Evolutionary conservation across 495 filamentous ascomycete genomes (phyloP).

Genomic region (Talaromyces wortmannii): DNA sequence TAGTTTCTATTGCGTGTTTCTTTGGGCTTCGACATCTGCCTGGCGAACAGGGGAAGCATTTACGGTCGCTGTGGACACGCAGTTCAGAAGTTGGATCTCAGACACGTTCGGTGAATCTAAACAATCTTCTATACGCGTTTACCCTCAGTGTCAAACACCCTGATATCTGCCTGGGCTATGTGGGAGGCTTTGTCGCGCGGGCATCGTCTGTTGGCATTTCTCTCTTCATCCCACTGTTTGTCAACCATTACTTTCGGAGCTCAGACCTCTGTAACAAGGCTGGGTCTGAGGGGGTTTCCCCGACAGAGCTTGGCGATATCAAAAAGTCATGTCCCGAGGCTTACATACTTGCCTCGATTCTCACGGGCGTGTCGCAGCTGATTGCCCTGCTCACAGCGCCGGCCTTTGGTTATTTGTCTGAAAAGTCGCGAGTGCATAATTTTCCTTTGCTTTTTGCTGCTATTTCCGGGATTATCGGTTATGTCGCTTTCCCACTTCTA

Average conservation of each 20-base stretch:
- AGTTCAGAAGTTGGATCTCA: background rate
- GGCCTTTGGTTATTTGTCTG: conserved; percentile 73
- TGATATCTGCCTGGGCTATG: conserved; percentile 77
- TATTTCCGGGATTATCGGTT: conserved; percentile 65
- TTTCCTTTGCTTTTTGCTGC: conserved; percentile 67
- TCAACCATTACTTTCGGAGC: conserved; percentile 83
- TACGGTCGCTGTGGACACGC: background rate
- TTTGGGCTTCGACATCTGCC: conserved; percentile 72
- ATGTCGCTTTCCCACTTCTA: conserved; percentile 62
- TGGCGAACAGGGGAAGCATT: conserved; percentile 65
- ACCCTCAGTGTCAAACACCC: conserved; percentile 65
- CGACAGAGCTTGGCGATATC: conserved; percentile 48
- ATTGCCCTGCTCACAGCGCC: conserved; percentile 80
- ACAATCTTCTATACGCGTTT: conserved; percentile 54
- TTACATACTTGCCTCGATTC: conserved; percentile 74
- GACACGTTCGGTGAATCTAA: conserved; percentile 17
- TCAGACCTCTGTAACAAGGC: conserved; percentile 65
- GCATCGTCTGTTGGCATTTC: conserved; percentile 95
- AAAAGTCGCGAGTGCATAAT: conserved; percentile 55
- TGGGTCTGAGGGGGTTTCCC: conserved; percentile 31
- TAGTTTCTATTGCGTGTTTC: conserved; percentile 67
- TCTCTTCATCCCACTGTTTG: conserved; percentile 84
- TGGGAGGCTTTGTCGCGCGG: conserved; percentile 91
- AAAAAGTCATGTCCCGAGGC: conserved; percentile 76
- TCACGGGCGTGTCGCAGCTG: conserved; percentile 85